Percentiles rank a stretch among this genome's conserved stretches.
These are phyloP conservation scores for Lentinula guzmanii DNA, from an alignment of 768 basidiomycete species.

Conservation along the genomic window DNA sequence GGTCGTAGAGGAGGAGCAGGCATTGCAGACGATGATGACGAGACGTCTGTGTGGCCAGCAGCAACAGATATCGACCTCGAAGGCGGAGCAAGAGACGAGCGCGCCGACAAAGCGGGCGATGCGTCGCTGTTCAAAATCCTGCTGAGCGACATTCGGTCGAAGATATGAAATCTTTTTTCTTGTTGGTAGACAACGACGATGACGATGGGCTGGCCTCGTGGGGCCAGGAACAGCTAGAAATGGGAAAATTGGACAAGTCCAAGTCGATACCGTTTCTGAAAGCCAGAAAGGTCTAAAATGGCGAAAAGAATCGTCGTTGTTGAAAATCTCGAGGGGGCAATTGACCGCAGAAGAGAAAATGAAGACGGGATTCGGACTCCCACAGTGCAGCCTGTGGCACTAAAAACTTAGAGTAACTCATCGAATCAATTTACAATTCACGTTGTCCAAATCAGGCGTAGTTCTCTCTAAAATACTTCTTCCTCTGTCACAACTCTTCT, in stretches of 20 bases:
- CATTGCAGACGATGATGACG: background rate
- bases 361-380: background rate
- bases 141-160: slow-evolving; percentile 59
- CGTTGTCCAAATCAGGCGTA: slow-evolving; percentile 1
- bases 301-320: background rate
- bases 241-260: slow-evolving; percentile 14
- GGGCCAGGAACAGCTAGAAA: slow-evolving; percentile 23
- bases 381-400: slow-evolving; percentile 10
- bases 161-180: background rate
- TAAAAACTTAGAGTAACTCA: slow-evolving; percentile 1
- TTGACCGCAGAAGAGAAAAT: background rate
- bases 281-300: background rate
- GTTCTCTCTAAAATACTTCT: background rate
- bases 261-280: background rate
- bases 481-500: background rate
- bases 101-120: slow-evolving; percentile 28
- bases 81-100: slow-evolving; percentile 24
- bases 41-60: slow-evolving; percentile 5
- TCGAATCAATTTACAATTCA: background rate
- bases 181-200: slow-evolving; percentile 3
- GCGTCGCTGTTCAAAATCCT: slow-evolving; percentile 78
- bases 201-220: slow-evolving; percentile 24
- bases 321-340: background rate
- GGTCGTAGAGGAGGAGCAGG: slow-evolving; percentile 4
- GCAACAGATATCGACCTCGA: slow-evolving; percentile 12